These are phyloP conservation scores for Cladorrhinum sp. DNA, from an alignment of 2,329 filamentous ascomycete species.

Conservation along the genomic window DNA sequence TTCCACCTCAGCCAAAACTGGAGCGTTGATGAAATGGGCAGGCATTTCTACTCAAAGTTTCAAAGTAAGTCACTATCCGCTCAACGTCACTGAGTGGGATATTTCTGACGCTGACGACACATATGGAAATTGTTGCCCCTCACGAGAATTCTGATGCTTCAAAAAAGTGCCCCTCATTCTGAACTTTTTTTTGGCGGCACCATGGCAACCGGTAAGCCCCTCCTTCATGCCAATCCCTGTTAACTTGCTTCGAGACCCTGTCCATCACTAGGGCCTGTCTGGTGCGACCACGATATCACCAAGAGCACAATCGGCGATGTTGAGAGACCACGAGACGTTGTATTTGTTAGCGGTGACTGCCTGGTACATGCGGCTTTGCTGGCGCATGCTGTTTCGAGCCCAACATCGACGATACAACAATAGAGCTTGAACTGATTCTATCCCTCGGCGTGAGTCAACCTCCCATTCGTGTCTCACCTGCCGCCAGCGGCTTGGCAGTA, in stretches of 20 bases:
- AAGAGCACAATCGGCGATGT: slow-evolving; percentile 13
- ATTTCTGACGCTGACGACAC: background rate
- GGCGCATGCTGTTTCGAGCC: slow-evolving; percentile 21
- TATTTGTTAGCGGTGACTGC: background rate
- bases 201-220: slow-evolving; percentile 18
- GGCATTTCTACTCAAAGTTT: no score
- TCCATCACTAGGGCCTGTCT: background rate
- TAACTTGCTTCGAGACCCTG: background rate
- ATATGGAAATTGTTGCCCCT: background rate
- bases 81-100: background rate
- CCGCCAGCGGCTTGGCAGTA: background rate
- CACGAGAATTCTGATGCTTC: background rate
- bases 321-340: slow-evolving; percentile 13
- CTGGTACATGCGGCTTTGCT: slow-evolving; percentile 19
- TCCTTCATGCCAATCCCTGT: slow-evolving; percentile 13
- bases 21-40: background rate
- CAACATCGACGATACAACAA: slow-evolving; percentile 20
- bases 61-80: background rate
- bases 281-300: slow-evolving; percentile 4
- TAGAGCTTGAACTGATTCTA: slow-evolving; percentile 8
- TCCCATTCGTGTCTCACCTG: slow-evolving; percentile 8
- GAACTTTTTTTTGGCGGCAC: background rate
- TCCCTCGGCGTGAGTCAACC: slow-evolving; percentile 25
- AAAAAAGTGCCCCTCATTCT: slow-evolving; percentile 13
- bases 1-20: background rate